Evolutionary conservation across 1,139 yeast genomes (phyloP), one percentile per base, ranked within the genome.

Genomic region (Kodamaea sp.): DNA sequence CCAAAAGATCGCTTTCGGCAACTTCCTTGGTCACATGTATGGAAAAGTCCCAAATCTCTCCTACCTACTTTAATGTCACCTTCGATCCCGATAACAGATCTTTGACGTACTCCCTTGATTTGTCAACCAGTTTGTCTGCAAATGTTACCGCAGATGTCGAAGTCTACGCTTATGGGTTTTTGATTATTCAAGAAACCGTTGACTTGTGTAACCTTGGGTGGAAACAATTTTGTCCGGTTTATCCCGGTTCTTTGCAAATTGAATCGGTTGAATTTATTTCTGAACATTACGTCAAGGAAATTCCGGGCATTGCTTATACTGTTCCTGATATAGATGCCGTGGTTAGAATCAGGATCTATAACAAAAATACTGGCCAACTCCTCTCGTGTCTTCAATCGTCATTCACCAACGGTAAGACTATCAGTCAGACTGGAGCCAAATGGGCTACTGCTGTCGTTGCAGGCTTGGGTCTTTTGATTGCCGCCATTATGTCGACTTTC

Each of bases 381-480:
- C 56, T 83, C 35, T 84, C 86, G 23, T 84, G 94, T 61, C 68
- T 84, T 37, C 90, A 83, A 54, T 78, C 85, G 3, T 65, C 69
- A 39, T 83, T 84, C 55, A 56, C 80, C 15, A 84, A 84, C 52
- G 89, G 90, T 31, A 83, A 79, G 50, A 80, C 90, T 4, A 86
- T 84, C 22, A 65, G 83, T 21, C 92, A 84, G 55, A 64, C 77
- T 3, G 90, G 89, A 42, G 88, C 81, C 30, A 81, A 83, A 59
- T 84, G 94, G 94, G 89, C 85, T 11, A 82, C 92, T 20, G 94
- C 94, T 0, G 80, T 80, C 12, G 65, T 83, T 47, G 90, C 92
- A 1, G 94, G 92, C 39, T 57, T 82, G 26, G 92, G 94, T n/a
- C 61, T 84, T 37, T 59, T 84, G 32, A 67, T 79, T 19, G 83